Conservation (phyloP, 2,329 filamentous ascomycete genomes). For the Leptographium procerum region DNA sequence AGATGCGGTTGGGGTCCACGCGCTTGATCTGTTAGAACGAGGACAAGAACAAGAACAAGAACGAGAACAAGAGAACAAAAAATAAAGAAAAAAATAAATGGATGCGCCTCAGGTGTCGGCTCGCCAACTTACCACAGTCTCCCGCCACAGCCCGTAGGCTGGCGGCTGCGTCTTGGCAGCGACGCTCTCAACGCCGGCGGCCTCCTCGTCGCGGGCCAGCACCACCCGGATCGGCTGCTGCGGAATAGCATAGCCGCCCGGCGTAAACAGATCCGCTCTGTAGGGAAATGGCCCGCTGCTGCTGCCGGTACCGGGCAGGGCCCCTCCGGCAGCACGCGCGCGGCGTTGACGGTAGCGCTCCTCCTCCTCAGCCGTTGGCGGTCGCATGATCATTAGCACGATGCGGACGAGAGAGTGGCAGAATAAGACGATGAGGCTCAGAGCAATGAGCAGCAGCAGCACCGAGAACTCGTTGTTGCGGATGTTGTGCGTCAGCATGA, state of each 20-base stretch:
- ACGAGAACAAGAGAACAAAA: not conserved
- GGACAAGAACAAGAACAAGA: not conserved
- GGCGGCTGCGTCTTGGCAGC: constrained; percentile 55
- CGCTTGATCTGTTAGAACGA: constrained; percentile 31
- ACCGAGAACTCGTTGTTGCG: constrained; percentile 64
- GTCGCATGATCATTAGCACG: constrained; percentile 51
- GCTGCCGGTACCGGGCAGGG: constrained; percentile 5
- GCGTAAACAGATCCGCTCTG: constrained; percentile 34
- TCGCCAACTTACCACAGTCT: constrained; percentile 57
- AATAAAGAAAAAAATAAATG: too few species aligned
- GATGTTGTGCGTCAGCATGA: constrained; percentile 54
- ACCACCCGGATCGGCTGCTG: constrained; percentile 65
- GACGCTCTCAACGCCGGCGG: constrained; percentile 43
- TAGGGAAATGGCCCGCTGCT: constrained; percentile 12
- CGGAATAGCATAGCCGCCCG: constrained; percentile 59
- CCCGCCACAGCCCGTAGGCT: constrained; percentile 75
- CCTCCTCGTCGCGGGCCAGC: constrained; percentile 63
- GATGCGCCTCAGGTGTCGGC: too few species aligned
- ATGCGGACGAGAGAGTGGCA: constrained; percentile 67
- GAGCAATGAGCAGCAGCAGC: constrained; percentile 65
- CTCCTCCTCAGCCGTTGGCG: constrained; percentile 23
- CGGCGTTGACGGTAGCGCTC: constrained; percentile 15
- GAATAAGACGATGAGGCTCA: constrained; percentile 67
- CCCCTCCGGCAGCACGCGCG: constrained; percentile 13
- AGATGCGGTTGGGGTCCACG: constrained; percentile 69